phyloP scores from a whole-genome alignment of 805 yeast species.

The Kodamaea neixiangensis region DNA sequence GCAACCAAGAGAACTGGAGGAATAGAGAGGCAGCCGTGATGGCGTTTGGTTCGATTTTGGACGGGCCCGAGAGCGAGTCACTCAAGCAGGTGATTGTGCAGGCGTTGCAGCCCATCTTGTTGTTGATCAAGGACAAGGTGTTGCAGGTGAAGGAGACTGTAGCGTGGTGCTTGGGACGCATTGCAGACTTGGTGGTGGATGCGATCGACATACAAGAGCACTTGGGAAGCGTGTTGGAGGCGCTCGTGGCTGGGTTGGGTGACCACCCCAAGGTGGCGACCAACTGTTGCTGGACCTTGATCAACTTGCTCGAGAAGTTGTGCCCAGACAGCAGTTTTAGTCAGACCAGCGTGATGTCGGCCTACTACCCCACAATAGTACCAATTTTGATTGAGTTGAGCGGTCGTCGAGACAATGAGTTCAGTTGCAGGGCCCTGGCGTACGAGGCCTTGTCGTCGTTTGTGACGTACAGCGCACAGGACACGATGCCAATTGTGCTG shows the following conservation, averaged over 20 bases:
- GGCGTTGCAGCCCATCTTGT: conserved; percentile 79
- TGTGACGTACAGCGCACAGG: conserved; percentile 72
- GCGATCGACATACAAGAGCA: conserved; percentile 68
- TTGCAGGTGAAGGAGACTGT: conserved; percentile 94
- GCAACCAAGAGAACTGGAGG: conserved; percentile 61
- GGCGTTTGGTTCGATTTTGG: conserved; percentile 97
- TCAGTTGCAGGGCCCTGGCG: conserved; percentile 90
- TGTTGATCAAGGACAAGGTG: conserved; percentile 69
- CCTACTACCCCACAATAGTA: conserved; percentile 66
- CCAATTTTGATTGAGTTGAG: conserved; percentile 72
- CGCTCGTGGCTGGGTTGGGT: conserved; percentile 75
- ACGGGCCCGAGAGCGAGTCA: conserved; percentile 83
- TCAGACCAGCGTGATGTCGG: conserved; percentile 66
- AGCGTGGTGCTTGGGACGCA: conserved; percentile 97
- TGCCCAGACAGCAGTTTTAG: conserved; percentile 50
- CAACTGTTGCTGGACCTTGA: conserved; percentile 97
- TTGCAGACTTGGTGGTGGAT: conserved; percentile 81
- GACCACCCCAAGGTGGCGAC: conserved; percentile 93
- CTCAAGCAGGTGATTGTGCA: conserved; percentile 69
- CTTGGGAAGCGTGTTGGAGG: conserved; percentile 70
- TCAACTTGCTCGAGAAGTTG: conserved; percentile 86
- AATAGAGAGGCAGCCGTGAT: conserved; percentile 95
- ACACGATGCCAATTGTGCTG: conserved; percentile 67
- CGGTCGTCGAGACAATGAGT: conserved; percentile 76
- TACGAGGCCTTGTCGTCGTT: conserved; percentile 88